Base-by-base conservation (phyloP, 306 rosid species). In the Senna siamea region DNA sequence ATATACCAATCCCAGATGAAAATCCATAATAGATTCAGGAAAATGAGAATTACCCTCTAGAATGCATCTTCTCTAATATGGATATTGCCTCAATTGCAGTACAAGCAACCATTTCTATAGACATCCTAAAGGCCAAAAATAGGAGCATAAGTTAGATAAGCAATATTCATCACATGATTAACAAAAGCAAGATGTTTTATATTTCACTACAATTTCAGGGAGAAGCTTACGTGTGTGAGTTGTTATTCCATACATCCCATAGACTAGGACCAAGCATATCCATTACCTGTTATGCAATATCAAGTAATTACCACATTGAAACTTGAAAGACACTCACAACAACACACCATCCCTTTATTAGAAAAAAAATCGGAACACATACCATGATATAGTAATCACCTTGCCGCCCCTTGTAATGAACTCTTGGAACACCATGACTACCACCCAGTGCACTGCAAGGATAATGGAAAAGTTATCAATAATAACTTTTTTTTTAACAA, bases 31-130 rank as follows among this genome's bases (percentile, higher is more conserved):
- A 79, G 11, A 51, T 65, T 12, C 41, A 48, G 61, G 87, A 75
- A 70, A 48, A 56, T 57, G 50, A 56, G 60, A 10, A 86, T 78
- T 80, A 91, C 96, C 98, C 98, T 74, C 73, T 84, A 69, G 88
- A 89, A 80, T 93, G 98, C 82, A 91, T 85, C 89, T 93, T 93
- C 81, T 93, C 98, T 83, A 93, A 84, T 81, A 89, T 93, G 66
- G 98, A 93, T 82, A 93, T 85, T 70, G 98, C 93, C 82, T 93
- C 98, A 32, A 93, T 89, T 58, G 97, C 98, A 73, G 90, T 93
- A 75, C 98, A 93, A 0, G 98, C 97, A 75, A 93, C 97, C 98
- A 93, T 93, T 88, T 91, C 98, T 19, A 73, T 82, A 34, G 96
- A 78, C 96, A 91, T 91, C 79, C 98, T 93, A 75, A 53, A 83